These are phyloP conservation scores for Aspergillus ellipticus DNA, from an alignment of 495 filamentous ascomycete genomes.

Conservation along the genomic window DNA sequence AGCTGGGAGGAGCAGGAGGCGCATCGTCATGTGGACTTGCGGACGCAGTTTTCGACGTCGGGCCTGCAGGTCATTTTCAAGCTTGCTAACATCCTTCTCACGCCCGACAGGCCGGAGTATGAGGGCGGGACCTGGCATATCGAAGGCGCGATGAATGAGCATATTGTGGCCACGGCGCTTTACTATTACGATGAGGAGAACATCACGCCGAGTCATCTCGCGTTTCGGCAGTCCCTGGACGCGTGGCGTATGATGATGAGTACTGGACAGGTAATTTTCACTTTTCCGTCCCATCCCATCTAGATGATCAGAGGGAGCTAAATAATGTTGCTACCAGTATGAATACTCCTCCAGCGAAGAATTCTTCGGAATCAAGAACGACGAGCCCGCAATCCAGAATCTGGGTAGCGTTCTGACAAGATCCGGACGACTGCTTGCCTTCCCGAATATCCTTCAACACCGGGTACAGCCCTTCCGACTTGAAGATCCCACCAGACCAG, in stretches of 20 bases:
- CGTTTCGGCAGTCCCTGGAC: conserved; percentile 41
- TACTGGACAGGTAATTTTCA: neutral
- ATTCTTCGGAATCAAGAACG: conserved; percentile 22
- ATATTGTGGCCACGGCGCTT: conserved; percentile 11
- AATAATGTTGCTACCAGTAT: conserved; percentile 14
- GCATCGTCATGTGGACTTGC: neutral
- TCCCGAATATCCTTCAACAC: conserved; percentile 43
- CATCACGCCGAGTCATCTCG: conserved; percentile 25
- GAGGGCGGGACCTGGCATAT: conserved; percentile 28
- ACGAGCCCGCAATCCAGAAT: conserved; percentile 20
- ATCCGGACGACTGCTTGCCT: conserved; percentile 23
- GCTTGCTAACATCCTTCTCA: conserved; percentile 54
- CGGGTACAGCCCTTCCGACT: conserved; percentile 46
- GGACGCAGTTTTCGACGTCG: conserved; percentile 16
- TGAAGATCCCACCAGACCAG: conserved; percentile 42
- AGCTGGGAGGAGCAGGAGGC: neutral
- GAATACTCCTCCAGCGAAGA: conserved; percentile 13
- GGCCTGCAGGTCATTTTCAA: conserved; percentile 60
- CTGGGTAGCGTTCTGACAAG: conserved; percentile 24
- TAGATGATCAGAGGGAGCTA: neutral
- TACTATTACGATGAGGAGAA: conserved; percentile 13
- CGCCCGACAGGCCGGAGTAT: conserved; percentile 49
- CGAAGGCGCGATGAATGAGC: conserved; percentile 16
- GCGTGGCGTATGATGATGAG: neutral
- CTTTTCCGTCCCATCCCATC: too few species aligned